Base-by-base conservation (phyloP, 2,329 filamentous ascomycete species). In the Phoma herbarum region DNA sequence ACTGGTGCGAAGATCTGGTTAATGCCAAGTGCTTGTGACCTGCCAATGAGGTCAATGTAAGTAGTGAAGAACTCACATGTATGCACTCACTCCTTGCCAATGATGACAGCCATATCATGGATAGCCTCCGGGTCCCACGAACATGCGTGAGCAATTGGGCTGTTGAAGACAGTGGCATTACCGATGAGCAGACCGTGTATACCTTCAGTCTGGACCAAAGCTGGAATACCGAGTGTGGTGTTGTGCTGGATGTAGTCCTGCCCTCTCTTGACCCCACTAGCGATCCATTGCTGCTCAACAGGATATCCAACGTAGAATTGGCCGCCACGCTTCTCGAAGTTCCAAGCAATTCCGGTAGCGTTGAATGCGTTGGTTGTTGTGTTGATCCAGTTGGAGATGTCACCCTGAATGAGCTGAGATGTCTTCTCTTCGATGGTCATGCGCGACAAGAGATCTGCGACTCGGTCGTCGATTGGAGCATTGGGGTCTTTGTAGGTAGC, bases 91-190 rank as follows among this genome's bases (percentile, higher is more conserved):
- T 93, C 90, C 46, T 85, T 82, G 6, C 83, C 89, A 64, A 91
- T 91, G 18, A 84, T 82, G 3, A 79, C 77, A 7, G 82, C 89
- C 88, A 92, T 91, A 64, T 89, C 83, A 63, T 87, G 77, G 3
- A 91, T 79, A 14, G 91, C 76, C 39, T 82, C 81, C 0, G 84
- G 84, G 70, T 92, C 90, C 79, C 88, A 92, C 0, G 89, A 89
- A 68, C 88, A 91, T 16, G 86, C 89, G 52, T 90, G 85, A 8
- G 81, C 89, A 65, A 92, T 91, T 0, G 90, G 90, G 1, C 88
- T 90, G 76, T 92, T 92, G 80, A 92, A 93, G 59, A 92, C 90
- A 1, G 90, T 92, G 2, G 88, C 89, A 72, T 92, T 92, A 10
- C 85, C 84, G 42, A 89, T 84, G 29, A 91, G 79, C 64, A 92